Base-by-base conservation (phyloP, 2,329 filamentous ascomycete genomes). In the Aspergillus brunneoviolaceus region DNA sequence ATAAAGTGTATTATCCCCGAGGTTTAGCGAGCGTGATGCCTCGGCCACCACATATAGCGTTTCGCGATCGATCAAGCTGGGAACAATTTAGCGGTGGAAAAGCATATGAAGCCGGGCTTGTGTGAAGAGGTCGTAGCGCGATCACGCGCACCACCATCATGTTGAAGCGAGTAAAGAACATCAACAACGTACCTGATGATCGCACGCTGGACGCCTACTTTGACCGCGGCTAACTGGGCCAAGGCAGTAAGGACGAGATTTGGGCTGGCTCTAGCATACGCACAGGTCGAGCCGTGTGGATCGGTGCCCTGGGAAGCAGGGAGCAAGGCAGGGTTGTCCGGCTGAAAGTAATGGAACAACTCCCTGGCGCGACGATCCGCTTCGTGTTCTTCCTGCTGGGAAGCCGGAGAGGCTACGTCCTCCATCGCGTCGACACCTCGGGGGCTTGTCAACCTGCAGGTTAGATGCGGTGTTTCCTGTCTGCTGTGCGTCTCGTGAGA, bases 1-100 rank as follows among this genome's bases (percentile, higher is more conserved):
- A 35, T 68, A 69, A 5, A 66, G 61, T 5, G 58, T 49, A 35
- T 67, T 70, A 51, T 78, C 66, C 21, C 71, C 69, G 5, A 80
- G 69, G 58, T 71, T 69, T 2, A 78, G 66, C 3, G 76, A 78
- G 60, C 73, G 73, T 2, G 78, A 79, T 23, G 77, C 74, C 65
- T 81, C 80, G 35, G 77, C 78, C 39, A 81, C 70, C 35, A 81
- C 76, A 60, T 81, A 81, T 50, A 80, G 77, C 33, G 71, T 77
- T 19, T 76, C 70, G 9, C 72, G 68, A 63, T 80, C 79, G 59
- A 82, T 79, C 55, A 81, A 63, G 56, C 73, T 79, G 56, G 50
- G 10, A 7, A 21, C 2, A 27, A 63, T 6, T 45, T 45, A 45
- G 39, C 39, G 4, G 3, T 19, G 14, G 6, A 19, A 45, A n/a